phyloP scores from a whole-genome alignment of 2,329 filamentous ascomycete species.

The Zalaria obscura region DNA sequence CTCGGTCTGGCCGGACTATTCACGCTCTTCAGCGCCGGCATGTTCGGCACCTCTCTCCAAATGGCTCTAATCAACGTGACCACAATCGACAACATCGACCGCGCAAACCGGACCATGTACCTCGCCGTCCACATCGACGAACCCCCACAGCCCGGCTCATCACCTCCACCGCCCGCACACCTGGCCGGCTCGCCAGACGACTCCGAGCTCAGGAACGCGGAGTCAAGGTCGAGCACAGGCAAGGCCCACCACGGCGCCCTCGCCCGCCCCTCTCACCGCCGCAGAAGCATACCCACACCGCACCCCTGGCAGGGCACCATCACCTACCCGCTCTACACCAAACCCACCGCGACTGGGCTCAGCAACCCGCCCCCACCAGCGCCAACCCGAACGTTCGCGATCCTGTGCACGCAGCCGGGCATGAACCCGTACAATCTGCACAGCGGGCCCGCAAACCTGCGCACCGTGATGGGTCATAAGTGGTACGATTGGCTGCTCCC shows the following conservation, averaged over 20 bases:
- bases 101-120: slow-evolving; percentile 48
- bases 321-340: slow-evolving; percentile 41
- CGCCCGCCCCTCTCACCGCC: slow-evolving; percentile 1
- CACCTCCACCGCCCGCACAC: slow-evolving; percentile 1
- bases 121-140: slow-evolving; percentile 58
- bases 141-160: slow-evolving; percentile 10
- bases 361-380: slow-evolving; percentile 16
- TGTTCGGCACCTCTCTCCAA: slow-evolving; percentile 59
- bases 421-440: slow-evolving; percentile 82
- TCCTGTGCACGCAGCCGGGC: slow-evolving; percentile 56
- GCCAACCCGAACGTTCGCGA: slow-evolving; percentile 51
- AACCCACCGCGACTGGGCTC: slow-evolving; percentile 6
- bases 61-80: slow-evolving; percentile 63
- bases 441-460: slow-evolving; percentile 49
- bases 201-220: too few relatives aligned
- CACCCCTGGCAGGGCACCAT: slow-evolving; percentile 29
- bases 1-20: slow-evolving; percentile 60
- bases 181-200: not conserved
- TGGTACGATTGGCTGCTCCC: slow-evolving; percentile 71
- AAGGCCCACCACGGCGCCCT: slow-evolving; percentile 23
- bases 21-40: slow-evolving; percentile 62
- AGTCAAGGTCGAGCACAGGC: slow-evolving; percentile 9
- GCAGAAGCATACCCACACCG: not conserved
- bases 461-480: slow-evolving; percentile 61
- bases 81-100: slow-evolving; percentile 65